Evolutionary conservation across 176 grass and related monocot genomes (phyloP), one percentile per base, ranked within the genome.

Genomic region (Melocanna baccifera): DNA sequence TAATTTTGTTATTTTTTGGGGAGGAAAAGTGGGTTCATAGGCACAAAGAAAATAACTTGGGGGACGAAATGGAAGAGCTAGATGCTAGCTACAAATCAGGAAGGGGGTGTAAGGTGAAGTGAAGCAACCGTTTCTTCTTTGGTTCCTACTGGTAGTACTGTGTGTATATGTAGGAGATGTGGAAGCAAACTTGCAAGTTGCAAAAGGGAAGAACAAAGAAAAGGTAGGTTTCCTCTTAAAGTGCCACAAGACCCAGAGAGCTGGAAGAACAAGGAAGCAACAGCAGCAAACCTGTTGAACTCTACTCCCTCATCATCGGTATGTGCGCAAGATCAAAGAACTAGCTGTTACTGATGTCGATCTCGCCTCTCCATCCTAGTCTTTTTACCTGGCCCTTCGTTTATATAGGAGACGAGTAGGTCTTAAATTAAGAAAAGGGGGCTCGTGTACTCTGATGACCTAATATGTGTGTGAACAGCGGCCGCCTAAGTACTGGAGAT

Each of bases 401-500:
- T 80, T 84, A 91, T 84, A 84, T 84, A 79, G 58, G 47, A 45
- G 28, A 53, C 16, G 71, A 65, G 71, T 51, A 42, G 39, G 78
- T 67, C 55, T 71, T 82, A 62, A 77, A n/a, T n/a, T n/a, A n/a
- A 73, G 42, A 82, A 84, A 79, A 51, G 75, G 40, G 63, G 20
- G 51, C n/a, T 61, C 40, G 20, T 78, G 67, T 67, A 75, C 19
- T 62, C 80, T 76, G 67, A 73, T 84, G 85, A 87, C 80, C 89
- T 83, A 90, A 90, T 90, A 40, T 90, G 69, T 87, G 89, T 84
- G 89, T 84, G 81, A 91, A 91, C 80, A 91, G 89, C n/a, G 71
- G 22, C 53, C 70, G n/a, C 56, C 43, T 78, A 40, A 69, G 77
- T 68, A 62, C 62, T 36, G 39, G 46, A 72, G 19, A 26, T 79